Evolutionary conservation across 768 basidiomycete species (phyloP).

Genomic region (Boletus fagicola): DNA sequence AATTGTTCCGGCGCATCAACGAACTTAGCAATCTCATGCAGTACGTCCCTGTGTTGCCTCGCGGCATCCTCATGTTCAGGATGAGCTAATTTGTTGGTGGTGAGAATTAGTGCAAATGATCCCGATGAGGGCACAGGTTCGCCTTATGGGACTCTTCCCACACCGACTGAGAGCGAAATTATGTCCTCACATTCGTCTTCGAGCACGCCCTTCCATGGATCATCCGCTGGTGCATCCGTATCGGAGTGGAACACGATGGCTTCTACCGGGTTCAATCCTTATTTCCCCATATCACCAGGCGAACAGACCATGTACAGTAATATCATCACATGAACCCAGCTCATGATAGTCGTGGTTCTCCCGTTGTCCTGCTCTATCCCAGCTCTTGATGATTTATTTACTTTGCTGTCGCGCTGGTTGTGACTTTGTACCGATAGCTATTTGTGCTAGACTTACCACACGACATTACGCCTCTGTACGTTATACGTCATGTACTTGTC

Average conservation of each 20-base stretch:
- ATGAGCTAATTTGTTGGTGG: constrained; percentile 32
- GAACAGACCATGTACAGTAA: constrained; percentile 57
- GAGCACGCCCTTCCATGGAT: constrained; percentile 40
- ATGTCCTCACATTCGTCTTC: constrained; percentile 47
- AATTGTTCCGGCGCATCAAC: constrained; percentile 55
- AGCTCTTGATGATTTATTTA: constrained; percentile 26
- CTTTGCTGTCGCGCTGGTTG: constrained; percentile 30
- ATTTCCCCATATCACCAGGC: constrained; percentile 59
- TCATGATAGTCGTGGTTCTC: neutral
- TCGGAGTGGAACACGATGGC: constrained; percentile 62
- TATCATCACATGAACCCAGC: constrained; percentile 48
- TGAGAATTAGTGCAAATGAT: constrained; percentile 50
- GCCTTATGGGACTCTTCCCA: constrained; percentile 54
- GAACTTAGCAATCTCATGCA: constrained; percentile 64
- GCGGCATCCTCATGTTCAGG: constrained; percentile 32
- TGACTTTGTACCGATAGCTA: constrained; percentile 30
- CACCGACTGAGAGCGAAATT: constrained; percentile 62
- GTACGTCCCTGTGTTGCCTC: constrained; percentile 47
- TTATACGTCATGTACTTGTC: constrained; percentile 35
- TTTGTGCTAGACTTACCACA: constrained; percentile 31
- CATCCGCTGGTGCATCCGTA: constrained; percentile 47
- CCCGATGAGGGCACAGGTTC: constrained; percentile 45
- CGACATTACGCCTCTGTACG: constrained; percentile 26
- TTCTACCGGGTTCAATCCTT: constrained; percentile 60
- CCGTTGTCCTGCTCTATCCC: constrained; percentile 4